A percentile compares a stretch with the other conserved stretches of the same genome.
Conservation (phyloP, 106 monocot species). For the Alisma plantagoaquatica region DNA sequence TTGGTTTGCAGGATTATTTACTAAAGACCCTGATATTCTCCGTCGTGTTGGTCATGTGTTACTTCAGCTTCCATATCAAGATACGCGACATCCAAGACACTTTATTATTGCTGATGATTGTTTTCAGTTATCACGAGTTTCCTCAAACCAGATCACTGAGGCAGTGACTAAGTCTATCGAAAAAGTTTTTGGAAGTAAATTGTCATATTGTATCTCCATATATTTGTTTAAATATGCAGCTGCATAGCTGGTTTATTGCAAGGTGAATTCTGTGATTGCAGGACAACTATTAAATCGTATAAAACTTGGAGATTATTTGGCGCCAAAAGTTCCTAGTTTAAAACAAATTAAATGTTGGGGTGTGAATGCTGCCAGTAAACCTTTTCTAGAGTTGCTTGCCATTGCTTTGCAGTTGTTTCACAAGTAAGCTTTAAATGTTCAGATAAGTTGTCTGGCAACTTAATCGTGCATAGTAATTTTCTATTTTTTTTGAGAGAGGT, state of each 20-base stretch:
- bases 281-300: conserved; percentile 68
- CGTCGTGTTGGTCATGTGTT: conserved; percentile 73
- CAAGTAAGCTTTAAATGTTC: too few species aligned
- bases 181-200: conserved; percentile 93
- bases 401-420: conserved; percentile 34
- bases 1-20: conserved; percentile 54
- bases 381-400: neutral
- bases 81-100: conserved; percentile 47
- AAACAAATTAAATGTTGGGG: conserved; percentile 48
- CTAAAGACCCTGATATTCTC: conserved; percentile 70
- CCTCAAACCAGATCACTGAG: conserved; percentile 37
- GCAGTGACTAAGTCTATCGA: conserved; percentile 71
- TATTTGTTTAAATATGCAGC: neutral
- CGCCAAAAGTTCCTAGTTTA: conserved; percentile 55
- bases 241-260: too few species aligned
- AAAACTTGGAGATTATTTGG: conserved; percentile 68
- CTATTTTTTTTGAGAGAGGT: too few species aligned
- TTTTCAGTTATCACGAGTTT: conserved; percentile 54
- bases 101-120: conserved; percentile 90
- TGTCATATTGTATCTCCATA: too few species aligned
- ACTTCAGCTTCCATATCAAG: conserved; percentile 65
- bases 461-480: too few species aligned
- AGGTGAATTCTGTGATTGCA: too few species aligned
- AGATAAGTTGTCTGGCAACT: too few species aligned
- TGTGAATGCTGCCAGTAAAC: neutral